These are phyloP conservation scores for Candida verbasci DNA, from an alignment of 805 yeast species.

Conservation along the genomic window DNA sequence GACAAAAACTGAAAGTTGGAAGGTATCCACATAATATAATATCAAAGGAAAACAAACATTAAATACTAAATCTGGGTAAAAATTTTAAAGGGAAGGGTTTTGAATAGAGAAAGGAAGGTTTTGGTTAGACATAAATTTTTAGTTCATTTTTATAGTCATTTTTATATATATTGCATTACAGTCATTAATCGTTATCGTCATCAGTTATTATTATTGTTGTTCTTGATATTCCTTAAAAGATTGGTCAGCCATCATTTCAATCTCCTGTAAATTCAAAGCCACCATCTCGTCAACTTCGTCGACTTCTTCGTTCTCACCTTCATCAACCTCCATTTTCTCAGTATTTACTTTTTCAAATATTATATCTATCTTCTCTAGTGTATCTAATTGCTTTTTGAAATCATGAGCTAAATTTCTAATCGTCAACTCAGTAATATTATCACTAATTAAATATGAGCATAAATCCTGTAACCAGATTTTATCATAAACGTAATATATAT, in stretches of 20 bases:
- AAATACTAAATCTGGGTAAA: too few species aligned
- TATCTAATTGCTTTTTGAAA: conserved; percentile 40
- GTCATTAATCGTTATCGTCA: conserved; percentile 27
- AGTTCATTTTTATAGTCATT: conserved; percentile 8
- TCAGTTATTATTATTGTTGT: conserved; percentile 19
- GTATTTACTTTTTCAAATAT: conserved; percentile 48
- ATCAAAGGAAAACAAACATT: conserved; percentile 13
- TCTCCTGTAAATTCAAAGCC: conserved; percentile 48
- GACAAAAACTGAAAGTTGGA: conserved; percentile 19
- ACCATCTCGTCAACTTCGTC: conserved; percentile 28
- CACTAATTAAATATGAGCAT: conserved; percentile 65
- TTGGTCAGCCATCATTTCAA: conserved; percentile 54
- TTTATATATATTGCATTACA: neutral
- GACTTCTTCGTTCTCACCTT: conserved; percentile 11
- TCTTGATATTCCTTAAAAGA: conserved; percentile 14
- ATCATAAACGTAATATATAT: conserved; percentile 79
- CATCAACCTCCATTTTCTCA: conserved; percentile 11
- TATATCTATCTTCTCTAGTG: conserved; percentile 41
- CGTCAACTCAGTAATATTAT: conserved; percentile 53
- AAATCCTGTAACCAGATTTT: conserved; percentile 73
- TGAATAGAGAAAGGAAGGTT: neutral
- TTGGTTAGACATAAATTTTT: neutral
- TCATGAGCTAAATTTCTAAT: conserved; percentile 67
- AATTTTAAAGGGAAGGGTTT: neutral
- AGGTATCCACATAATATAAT: conserved; percentile 26